These are phyloP conservation scores for Trypanosoma cruzi DNA, from an alignment of 208 protist species.

Conservation along the genomic window DNA sequence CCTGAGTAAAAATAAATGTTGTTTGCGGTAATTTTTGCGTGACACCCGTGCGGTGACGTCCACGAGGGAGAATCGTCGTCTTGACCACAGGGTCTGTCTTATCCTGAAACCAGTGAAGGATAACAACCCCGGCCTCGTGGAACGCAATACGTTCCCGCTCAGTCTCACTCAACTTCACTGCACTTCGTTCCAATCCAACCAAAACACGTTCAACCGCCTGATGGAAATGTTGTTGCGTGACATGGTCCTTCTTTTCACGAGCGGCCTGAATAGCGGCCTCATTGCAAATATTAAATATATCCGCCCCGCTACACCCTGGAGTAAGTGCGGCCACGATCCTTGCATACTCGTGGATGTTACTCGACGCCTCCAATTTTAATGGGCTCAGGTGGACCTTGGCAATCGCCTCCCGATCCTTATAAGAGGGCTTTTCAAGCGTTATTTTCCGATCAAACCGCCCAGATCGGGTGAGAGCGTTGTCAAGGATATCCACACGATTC, in stretches of 20 bases:
- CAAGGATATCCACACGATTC: slow-evolving; percentile 97
- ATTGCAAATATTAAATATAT: slow-evolving; percentile 98
- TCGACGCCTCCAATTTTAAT: slow-evolving; percentile 74
- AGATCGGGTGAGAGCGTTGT: slow-evolving; percentile 96
- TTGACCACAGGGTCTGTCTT: slow-evolving; percentile 94
- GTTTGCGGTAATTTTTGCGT: slow-evolving; percentile 84
- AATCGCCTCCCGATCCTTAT: slow-evolving; percentile 95
- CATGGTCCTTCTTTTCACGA: slow-evolving; percentile 62
- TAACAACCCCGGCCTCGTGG: slow-evolving; percentile 94
- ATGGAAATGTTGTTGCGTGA: slow-evolving; percentile 91
- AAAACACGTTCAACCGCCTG: slow-evolving; percentile 95
- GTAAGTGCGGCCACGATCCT: slow-evolving; percentile 82
- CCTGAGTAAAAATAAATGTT: slow-evolving; percentile 80
- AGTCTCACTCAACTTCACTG: slow-evolving; percentile 62
- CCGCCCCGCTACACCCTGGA: slow-evolving; percentile 96
- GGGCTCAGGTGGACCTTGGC: slow-evolving; percentile 93
- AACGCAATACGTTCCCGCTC: slow-evolving; percentile 91
- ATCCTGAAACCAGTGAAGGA: slow-evolving; percentile 92
- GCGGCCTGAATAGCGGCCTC: slow-evolving; percentile 97
- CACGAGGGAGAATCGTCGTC: slow-evolving; percentile 82
- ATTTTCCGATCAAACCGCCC: slow-evolving; percentile 95
- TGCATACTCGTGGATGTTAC: slow-evolving; percentile 46
- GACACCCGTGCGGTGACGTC: slow-evolving; percentile 69
- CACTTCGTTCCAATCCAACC: slow-evolving; percentile 95
- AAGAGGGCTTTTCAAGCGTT: slow-evolving; percentile 92